Evolutionary conservation across 2,329 filamentous ascomycete genomes (phyloP).

Genomic region (Dactylonectria estremocensis): DNA sequence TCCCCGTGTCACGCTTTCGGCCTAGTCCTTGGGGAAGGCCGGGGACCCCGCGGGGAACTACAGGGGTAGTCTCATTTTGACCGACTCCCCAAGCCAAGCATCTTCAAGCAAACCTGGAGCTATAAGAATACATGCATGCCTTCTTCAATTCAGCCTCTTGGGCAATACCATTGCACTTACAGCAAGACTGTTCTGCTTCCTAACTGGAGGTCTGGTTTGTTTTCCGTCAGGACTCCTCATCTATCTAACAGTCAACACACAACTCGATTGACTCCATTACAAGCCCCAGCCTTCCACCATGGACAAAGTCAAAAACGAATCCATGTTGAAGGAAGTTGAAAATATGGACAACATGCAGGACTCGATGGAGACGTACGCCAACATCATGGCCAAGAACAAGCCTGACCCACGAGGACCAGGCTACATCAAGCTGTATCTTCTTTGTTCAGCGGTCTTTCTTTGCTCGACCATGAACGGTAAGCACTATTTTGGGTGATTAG

Average conservation of each 20-base stretch:
- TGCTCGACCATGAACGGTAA: conserved; percentile 60
- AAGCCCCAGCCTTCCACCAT: conserved; percentile 11
- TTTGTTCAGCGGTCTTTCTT: conserved; percentile 44
- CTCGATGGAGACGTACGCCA: conserved; percentile 26
- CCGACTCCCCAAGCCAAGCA: conserved; percentile 3
- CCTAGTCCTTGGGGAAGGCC: conserved; percentile 17
- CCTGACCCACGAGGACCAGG: conserved; percentile 33
- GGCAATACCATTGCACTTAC: background rate
- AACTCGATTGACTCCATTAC: background rate
- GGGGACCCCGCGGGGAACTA: background rate
- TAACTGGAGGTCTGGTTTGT: background rate
- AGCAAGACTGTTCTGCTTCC: background rate
- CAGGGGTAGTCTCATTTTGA: background rate
- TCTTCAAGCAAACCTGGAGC: conserved; percentile 11
- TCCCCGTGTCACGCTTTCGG: conserved; percentile 20
- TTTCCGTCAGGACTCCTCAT: background rate
- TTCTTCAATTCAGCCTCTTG: background rate
- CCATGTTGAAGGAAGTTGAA: conserved; percentile 20
- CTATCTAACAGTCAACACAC: background rate
- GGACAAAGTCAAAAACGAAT: conserved; percentile 26
- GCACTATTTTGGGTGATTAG: background rate
- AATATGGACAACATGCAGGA: conserved; percentile 14
- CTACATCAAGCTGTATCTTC: conserved; percentile 30
- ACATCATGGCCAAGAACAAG: conserved; percentile 30
- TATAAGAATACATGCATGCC: conserved; percentile 19